A percentile compares a stretch with the other conserved stretches of the same genome.
Evolutionary conservation across 2,329 filamentous ascomycete genomes (phyloP).

Genomic region (Alternaria alternata): DNA sequence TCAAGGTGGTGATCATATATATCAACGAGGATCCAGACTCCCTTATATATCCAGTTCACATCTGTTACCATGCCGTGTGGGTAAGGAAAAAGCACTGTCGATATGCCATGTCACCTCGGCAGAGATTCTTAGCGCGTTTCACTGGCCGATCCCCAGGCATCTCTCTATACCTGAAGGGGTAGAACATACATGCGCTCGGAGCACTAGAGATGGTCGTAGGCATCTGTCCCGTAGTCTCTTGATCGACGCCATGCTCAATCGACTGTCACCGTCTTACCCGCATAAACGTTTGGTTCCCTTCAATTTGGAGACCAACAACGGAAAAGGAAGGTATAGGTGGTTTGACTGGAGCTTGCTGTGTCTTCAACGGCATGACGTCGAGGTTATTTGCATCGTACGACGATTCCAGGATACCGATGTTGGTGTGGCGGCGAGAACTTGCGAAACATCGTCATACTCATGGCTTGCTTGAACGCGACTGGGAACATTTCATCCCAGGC

Average conservation of each 20-base stretch:
- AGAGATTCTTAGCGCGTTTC: conserved; percentile 1
- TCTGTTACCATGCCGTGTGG: background rate
- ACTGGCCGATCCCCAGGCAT: background rate
- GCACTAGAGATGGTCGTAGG: background rate
- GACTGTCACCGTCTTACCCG: background rate
- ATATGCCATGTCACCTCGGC: background rate
- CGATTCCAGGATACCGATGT: background rate
- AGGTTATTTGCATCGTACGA: background rate
- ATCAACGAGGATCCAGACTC: background rate
- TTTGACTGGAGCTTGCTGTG: background rate
- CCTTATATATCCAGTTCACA: background rate
- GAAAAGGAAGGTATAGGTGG: background rate
- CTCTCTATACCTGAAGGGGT: background rate
- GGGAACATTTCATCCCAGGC: background rate
- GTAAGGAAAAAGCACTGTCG: background rate
- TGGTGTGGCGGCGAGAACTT: background rate
- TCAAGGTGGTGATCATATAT: background rate
- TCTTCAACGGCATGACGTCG: background rate
- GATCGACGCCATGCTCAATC: background rate
- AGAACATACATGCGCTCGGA: background rate
- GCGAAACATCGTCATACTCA: background rate
- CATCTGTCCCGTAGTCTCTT: background rate
- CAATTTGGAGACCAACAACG: background rate
- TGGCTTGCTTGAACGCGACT: background rate
- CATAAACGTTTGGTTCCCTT: background rate